Evolutionary conservation across 1,284 basidiomycete genomes (phyloP).

Genomic region (Rhodofomes roseus): DNA sequence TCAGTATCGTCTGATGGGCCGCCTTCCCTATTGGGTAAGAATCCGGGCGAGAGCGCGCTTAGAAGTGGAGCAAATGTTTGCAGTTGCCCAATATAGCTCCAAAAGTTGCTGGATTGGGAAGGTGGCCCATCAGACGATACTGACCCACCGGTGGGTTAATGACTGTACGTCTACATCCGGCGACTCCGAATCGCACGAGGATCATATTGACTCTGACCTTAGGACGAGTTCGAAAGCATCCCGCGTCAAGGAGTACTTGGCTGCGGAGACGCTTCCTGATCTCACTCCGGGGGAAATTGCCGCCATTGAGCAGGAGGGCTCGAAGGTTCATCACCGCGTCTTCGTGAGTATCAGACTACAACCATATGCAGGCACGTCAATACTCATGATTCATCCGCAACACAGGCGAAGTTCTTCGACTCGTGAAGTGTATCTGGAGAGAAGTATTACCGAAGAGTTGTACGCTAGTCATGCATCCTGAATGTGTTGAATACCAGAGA

Average conservation of each 20-base stretch:
- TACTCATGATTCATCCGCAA: neutral
- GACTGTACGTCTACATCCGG: too few species aligned
- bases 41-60: too few species aligned
- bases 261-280: slow-evolving; percentile 1
- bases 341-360: neutral
- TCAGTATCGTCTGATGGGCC: too few species aligned
- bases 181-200: too few species aligned
- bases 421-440: neutral
- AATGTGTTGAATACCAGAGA: neutral
- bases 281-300: slow-evolving; percentile 8
- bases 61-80: too few species aligned
- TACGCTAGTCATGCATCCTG: neutral
- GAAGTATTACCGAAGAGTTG: neutral
- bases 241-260: slow-evolving; percentile 28
- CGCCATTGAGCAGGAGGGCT: slow-evolving; percentile 7
- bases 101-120: too few species aligned
- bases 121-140: too few species aligned
- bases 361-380: too few species aligned
- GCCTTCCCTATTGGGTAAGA: too few species aligned
- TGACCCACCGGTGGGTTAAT: too few species aligned
- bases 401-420: neutral
- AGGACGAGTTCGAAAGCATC: slow-evolving; percentile 71
- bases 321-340: slow-evolving; percentile 6
- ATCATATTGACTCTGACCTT: neutral
- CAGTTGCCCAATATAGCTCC: too few species aligned